A percentile compares a stretch with the other conserved stretches of the same genome.
These are phyloP conservation scores for Diaporthe citrichinensis DNA, from an alignment of 2,329 filamentous ascomycete genomes.

Conservation along the genomic window DNA sequence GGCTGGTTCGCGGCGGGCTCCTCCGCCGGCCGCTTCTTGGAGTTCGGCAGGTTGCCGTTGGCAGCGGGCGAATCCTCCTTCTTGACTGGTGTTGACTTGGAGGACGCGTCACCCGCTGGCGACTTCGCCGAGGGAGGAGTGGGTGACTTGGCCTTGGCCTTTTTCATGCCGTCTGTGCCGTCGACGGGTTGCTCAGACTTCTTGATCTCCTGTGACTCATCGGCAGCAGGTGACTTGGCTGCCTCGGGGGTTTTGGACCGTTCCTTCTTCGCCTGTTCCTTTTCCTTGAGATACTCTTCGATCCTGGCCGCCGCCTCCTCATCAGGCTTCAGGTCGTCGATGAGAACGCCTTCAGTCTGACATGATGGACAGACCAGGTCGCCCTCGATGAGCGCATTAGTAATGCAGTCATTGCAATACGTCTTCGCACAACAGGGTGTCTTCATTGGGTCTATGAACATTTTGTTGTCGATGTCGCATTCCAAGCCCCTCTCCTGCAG, in stretches of 20 bases:
- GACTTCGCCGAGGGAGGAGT: slow-evolving; percentile 50
- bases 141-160: slow-evolving; percentile 53
- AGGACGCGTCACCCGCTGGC: slow-evolving; percentile 45
- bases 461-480: slow-evolving; percentile 96
- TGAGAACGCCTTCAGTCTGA: slow-evolving; percentile 89
- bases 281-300: slow-evolving; percentile 77
- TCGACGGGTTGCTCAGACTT: slow-evolving; percentile 56
- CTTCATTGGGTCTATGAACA: slow-evolving; percentile 99
- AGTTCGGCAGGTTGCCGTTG: slow-evolving; percentile 49
- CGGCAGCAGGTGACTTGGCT: slow-evolving; percentile 50
- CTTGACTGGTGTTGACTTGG: slow-evolving; percentile 49
- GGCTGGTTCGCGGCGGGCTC: slow-evolving; percentile 76
- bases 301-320: slow-evolving; percentile 84
- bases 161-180: slow-evolving; percentile 51
- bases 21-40: slow-evolving; percentile 88
- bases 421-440: slow-evolving; percentile 98
- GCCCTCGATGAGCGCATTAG: slow-evolving; percentile 97
- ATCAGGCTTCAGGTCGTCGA: slow-evolving; percentile 90
- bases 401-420: slow-evolving; percentile 99
- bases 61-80: slow-evolving; percentile 48
- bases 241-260: slow-evolving; percentile 63
- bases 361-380: slow-evolving; percentile 97
- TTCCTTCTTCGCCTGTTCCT: slow-evolving; percentile 65
- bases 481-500: slow-evolving; percentile 89
- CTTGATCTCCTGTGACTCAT: slow-evolving; percentile 47